A percentile compares a stretch with the other conserved stretches of the same genome.
Evolutionary conservation across 805 yeast species (phyloP).

Genomic region (Grigorovia humatica): DNA sequence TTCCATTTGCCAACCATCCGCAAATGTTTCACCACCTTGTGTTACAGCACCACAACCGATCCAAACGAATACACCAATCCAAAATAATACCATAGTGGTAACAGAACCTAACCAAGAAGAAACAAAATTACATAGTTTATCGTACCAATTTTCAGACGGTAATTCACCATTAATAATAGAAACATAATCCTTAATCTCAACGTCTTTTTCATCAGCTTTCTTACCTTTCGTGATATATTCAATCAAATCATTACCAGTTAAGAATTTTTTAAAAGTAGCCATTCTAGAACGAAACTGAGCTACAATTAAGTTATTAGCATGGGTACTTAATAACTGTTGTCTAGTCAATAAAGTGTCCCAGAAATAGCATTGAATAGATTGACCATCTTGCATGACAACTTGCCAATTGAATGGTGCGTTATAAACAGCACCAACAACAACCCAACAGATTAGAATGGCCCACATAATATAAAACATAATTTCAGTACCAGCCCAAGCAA

Average conservation of each 20-base stretch:
- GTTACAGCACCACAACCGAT: slow-evolving; percentile 29
- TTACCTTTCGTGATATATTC: neutral
- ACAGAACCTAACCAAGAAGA: slow-evolving; percentile 27
- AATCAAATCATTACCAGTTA: slow-evolving; percentile 1
- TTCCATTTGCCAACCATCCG: slow-evolving; percentile 33
- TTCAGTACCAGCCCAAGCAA: slow-evolving; percentile 21
- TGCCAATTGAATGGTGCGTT: slow-evolving; percentile 31
- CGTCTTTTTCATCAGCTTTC: neutral
- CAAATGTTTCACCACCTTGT: slow-evolving; percentile 21
- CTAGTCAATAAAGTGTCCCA: slow-evolving; percentile 35
- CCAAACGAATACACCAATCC: slow-evolving; percentile 33
- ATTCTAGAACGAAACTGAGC: slow-evolving; percentile 25
- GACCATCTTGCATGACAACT: slow-evolving; percentile 34
- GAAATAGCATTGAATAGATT: slow-evolving; percentile 31
- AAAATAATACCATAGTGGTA: slow-evolving; percentile 25
- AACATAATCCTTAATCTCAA: neutral
- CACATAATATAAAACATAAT: slow-evolving; percentile 22
- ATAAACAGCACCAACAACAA: slow-evolving; percentile 21
- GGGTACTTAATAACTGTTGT: slow-evolving; percentile 28
- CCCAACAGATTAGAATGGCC: slow-evolving; percentile 22
- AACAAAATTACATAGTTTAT: slow-evolving; percentile 21
- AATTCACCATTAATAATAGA: slow-evolving; percentile 9
- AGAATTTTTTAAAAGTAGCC: slow-evolving; percentile 14
- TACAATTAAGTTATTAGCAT: slow-evolving; percentile 21
- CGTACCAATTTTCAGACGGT: slow-evolving; percentile 28